A percentile compares a stretch with the other conserved stretches of the same genome.
These are phyloP conservation scores for Hyaloscypha variabilis DNA, from an alignment of 495 filamentous ascomycete species.

Conservation along the genomic window DNA sequence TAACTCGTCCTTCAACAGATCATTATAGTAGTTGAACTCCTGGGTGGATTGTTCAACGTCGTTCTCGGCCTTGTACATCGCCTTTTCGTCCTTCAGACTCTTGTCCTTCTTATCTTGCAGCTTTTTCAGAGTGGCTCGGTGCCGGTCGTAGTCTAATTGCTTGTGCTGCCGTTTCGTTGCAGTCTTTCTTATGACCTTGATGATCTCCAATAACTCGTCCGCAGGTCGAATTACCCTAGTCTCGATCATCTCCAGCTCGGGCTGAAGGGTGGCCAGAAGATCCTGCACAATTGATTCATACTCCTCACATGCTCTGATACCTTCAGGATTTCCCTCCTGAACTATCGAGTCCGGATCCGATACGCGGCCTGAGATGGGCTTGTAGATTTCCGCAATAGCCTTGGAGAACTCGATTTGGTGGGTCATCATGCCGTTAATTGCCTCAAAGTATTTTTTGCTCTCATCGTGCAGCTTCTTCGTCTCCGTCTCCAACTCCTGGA, in stretches of 20 bases:
- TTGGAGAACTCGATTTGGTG: slow-evolving; percentile 99
- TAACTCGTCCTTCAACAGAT: slow-evolving; percentile 92
- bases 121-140: slow-evolving; percentile 82
- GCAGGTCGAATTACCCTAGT: slow-evolving; percentile 89
- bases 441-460: slow-evolving; percentile 92
- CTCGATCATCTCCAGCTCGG: slow-evolving; percentile 98
- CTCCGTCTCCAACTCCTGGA: slow-evolving; percentile 91
- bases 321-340: slow-evolving; percentile 86
- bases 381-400: slow-evolving; percentile 94
- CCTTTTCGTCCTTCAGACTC: slow-evolving; percentile 94
- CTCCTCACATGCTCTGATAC: slow-evolving; percentile 93
- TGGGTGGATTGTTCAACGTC: slow-evolving; percentile 91
- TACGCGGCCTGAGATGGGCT: slow-evolving; percentile 93
- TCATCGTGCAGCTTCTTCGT: slow-evolving; percentile 97
- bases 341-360: slow-evolving; percentile 87
- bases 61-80: slow-evolving; percentile 91
- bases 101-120: slow-evolving; percentile 97
- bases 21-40: slow-evolving; percentile 96
- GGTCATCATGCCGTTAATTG: slow-evolving; percentile 96
- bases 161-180: slow-evolving; percentile 93
- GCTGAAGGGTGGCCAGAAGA: slow-evolving; percentile 81
- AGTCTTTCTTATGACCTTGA: slow-evolving; percentile 91
- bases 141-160: slow-evolving; percentile 93
- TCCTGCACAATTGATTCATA: slow-evolving; percentile 92
- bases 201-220: slow-evolving; percentile 90